phyloP scores from a whole-genome alignment of 2,329 filamentous ascomycete species.

The Domatiomyces globalis region DNA sequence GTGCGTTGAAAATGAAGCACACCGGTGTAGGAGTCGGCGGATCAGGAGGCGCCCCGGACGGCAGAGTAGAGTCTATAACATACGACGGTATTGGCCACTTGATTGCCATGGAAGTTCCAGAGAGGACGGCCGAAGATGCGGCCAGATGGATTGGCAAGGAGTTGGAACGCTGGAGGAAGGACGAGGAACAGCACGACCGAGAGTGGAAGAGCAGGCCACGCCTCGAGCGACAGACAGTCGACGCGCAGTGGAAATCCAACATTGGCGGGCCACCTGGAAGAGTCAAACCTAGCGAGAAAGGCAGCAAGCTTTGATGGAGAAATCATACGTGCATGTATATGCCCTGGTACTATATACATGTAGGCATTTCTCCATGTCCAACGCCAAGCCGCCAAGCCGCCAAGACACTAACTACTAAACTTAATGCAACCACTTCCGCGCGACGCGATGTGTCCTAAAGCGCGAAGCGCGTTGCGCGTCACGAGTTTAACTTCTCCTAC shows the following conservation, averaged over 20 bases:
- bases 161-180: constrained; percentile 13
- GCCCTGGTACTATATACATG: too few relatives aligned
- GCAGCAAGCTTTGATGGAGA: too few relatives aligned
- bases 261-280: constrained; percentile 11
- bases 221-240: constrained; percentile 16
- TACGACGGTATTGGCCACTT: constrained; percentile 18
- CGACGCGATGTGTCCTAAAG: background rate
- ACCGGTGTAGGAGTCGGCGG: constrained; percentile 28
- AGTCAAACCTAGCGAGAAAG: background rate
- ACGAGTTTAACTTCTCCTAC: background rate
- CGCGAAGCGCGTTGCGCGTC: background rate
- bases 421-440: background rate
- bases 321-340: too few relatives aligned
- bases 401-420: too few relatives aligned
- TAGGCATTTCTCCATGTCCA: too few relatives aligned
- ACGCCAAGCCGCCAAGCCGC: too few relatives aligned
- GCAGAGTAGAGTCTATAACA: constrained; percentile 16
- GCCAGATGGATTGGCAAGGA: constrained; percentile 16
- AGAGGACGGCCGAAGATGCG: constrained; percentile 15
- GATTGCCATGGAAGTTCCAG: constrained; percentile 20
- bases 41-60: constrained; percentile 41
- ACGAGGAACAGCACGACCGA: constrained; percentile 14
- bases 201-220: constrained; percentile 13
- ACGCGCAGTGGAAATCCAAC: constrained; percentile 16
- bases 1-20: constrained; percentile 29